These are phyloP conservation scores for Cantharellus anzutake DNA, from an alignment of 768 basidiomycete genomes.

Conservation along the genomic window DNA sequence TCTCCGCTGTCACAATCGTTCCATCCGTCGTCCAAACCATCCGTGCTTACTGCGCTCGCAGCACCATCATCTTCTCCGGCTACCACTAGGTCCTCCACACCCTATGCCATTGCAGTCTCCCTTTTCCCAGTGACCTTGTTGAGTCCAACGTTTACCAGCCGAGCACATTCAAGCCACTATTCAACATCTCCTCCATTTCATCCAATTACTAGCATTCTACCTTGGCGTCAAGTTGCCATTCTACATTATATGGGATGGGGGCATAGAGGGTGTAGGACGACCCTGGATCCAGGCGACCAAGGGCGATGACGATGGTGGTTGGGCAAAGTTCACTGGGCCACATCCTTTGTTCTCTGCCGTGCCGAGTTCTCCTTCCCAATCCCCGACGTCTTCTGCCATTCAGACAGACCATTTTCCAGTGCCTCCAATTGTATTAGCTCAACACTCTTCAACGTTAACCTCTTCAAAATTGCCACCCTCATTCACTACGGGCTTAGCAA, in stretches of 20 bases:
- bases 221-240: constrained; percentile 73
- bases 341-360: constrained; percentile 34
- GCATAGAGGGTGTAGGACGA: constrained; percentile 51
- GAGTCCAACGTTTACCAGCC: constrained; percentile 71
- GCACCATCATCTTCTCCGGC: not conserved
- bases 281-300: constrained; percentile 58
- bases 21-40: not conserved
- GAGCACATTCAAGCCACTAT: constrained; percentile 82
- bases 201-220: constrained; percentile 62
- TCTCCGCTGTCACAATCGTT: not conserved
- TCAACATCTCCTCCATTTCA: constrained; percentile 62
- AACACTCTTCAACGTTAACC: not conserved
- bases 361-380: constrained; percentile 16
- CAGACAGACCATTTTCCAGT: not conserved
- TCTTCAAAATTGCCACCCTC: not conserved
- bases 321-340: constrained; percentile 26
- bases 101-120: constrained; percentile 39
- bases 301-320: constrained; percentile 49
- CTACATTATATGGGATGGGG: constrained; percentile 44
- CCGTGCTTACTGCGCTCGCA: not conserved
- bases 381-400: constrained; percentile 4
- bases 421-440: constrained; percentile 1
- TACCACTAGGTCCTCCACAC: not conserved
- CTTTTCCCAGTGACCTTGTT: constrained; percentile 55
- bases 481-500: constrained; percentile 68